A percentile compares a stretch with the other conserved stretches of the same genome.
Evolutionary conservation across 2,329 filamentous ascomycete species (phyloP).

Genomic region (Diaporthe ilicicola): DNA sequence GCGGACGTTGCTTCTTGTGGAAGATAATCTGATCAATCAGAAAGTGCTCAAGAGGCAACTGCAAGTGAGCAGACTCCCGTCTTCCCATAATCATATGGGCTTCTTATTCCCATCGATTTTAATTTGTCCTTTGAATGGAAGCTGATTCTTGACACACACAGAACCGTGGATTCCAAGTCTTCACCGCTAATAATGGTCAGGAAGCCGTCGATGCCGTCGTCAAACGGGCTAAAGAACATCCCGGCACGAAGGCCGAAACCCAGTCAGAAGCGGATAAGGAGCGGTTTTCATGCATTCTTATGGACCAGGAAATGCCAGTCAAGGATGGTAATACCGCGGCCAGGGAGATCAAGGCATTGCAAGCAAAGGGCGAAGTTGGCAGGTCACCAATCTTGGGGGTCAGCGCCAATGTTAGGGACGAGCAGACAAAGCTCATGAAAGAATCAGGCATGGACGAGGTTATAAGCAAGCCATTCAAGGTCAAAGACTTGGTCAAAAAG

Average conservation of each 20-base stretch:
- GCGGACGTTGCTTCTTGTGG: slow-evolving; percentile 10
- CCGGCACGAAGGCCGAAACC: too few species aligned
- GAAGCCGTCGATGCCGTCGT: slow-evolving; percentile 19
- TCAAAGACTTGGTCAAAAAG: slow-evolving; percentile 14
- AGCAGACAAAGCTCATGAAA: slow-evolving; percentile 16
- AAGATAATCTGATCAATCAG: slow-evolving; percentile 23
- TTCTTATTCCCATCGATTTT: too few species aligned
- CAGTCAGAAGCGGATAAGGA: not conserved
- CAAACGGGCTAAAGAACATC: not conserved
- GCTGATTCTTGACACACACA: not conserved
- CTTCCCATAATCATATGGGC: not conserved
- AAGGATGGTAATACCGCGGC: slow-evolving; percentile 18
- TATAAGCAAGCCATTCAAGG: slow-evolving; percentile 24
- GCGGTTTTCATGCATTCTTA: slow-evolving; percentile 17
- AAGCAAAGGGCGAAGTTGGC: not conserved
- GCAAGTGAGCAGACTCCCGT: not conserved
- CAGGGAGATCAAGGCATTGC: slow-evolving; percentile 3
- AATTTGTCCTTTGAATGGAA: too few species aligned
- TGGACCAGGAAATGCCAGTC: slow-evolving; percentile 26
- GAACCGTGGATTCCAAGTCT: slow-evolving; percentile 9
- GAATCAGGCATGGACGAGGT: slow-evolving; percentile 20
- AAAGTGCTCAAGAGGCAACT: slow-evolving; percentile 19
- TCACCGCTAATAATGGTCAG: slow-evolving; percentile 16
- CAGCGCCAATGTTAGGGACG: slow-evolving; percentile 19
- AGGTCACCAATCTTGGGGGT: slow-evolving; percentile 14